phyloP scores from a whole-genome alignment of 1,284 basidiomycete species.

The Pseudozyma sp. region DNA sequence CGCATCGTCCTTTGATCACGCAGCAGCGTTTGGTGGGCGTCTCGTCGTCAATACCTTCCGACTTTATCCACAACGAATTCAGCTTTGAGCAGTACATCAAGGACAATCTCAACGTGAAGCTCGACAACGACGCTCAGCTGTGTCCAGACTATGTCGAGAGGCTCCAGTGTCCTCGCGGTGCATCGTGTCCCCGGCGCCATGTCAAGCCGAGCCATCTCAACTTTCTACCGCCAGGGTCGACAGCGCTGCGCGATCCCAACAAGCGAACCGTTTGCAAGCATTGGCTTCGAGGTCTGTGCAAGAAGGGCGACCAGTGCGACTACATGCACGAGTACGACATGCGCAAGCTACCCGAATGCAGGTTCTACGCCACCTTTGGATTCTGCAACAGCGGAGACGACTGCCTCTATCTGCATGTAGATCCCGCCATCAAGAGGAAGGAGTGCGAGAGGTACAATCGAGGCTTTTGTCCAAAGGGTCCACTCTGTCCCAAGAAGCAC shows the following conservation, averaged over 20 bases:
- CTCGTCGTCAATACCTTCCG: slow-evolving; percentile 66
- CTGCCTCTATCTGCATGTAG: slow-evolving; percentile 97
- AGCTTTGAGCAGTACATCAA: slow-evolving; percentile 86
- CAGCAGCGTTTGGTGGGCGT: slow-evolving; percentile 23
- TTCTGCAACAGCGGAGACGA: slow-evolving; percentile 98
- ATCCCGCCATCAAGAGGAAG: slow-evolving; percentile 79
- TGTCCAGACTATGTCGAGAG: slow-evolving; percentile 54
- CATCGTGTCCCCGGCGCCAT: slow-evolving; percentile 53
- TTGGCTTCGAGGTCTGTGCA: slow-evolving; percentile 97
- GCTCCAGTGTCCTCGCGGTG: slow-evolving; percentile 46
- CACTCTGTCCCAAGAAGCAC: slow-evolving; percentile 90
- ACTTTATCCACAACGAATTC: slow-evolving; percentile 93
- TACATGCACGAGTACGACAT: slow-evolving; percentile 99
- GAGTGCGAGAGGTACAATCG: slow-evolving; percentile 96
- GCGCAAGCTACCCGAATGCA: slow-evolving; percentile 98
- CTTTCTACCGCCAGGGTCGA: slow-evolving; percentile 33
- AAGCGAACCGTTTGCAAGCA: slow-evolving; percentile 90
- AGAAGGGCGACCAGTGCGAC: slow-evolving; percentile 97
- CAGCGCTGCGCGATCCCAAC: slow-evolving; percentile 69
- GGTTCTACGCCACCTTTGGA: slow-evolving; percentile 98
- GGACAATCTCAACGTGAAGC: slow-evolving; percentile 83
- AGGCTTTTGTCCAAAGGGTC: slow-evolving; percentile 84
- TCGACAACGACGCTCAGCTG: slow-evolving; percentile 82
- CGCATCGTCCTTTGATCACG: slow-evolving; percentile 41
- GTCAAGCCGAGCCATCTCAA: slow-evolving; percentile 49